Evolutionary conservation across 176 grass and related monocot species (phyloP).

Genomic region (Pontederia crassipes): DNA sequence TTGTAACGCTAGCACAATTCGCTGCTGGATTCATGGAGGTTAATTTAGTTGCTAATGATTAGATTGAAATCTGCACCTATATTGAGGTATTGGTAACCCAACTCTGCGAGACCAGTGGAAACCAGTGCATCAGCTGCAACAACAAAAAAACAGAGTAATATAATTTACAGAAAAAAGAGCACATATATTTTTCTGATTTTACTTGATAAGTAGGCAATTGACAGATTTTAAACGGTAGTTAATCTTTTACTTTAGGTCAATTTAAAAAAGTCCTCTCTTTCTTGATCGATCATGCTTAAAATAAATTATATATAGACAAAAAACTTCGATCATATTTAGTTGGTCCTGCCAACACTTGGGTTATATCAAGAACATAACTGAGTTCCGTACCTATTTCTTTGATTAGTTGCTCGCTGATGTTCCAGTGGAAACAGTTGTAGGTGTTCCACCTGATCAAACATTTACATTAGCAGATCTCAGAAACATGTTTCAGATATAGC

Average conservation of each 20-base stretch:
- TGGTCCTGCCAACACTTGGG: not conserved
- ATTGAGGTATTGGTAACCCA: conserved; percentile 81
- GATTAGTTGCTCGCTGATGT: conserved; percentile 54
- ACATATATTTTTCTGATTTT: not conserved
- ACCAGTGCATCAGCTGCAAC: conserved; percentile 85
- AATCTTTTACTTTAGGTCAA: too few relatives aligned
- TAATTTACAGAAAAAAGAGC: not conserved
- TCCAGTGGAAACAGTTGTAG: conserved; percentile 82
- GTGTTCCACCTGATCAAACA: conserved; percentile 69
- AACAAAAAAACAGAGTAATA: not conserved
- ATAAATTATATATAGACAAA: too few relatives aligned
- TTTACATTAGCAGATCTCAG: not conserved
- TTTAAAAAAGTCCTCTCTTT: too few relatives aligned
- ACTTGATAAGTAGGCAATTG: not conserved
- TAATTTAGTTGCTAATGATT: not conserved
- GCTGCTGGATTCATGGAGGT: not conserved
- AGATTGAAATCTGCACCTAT: conserved; percentile 35
- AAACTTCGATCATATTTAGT: too few relatives aligned
- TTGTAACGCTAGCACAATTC: not conserved
- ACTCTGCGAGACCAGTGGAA: conserved; percentile 49
- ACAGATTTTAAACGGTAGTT: too few relatives aligned
- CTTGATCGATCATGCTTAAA: too few relatives aligned
- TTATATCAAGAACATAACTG: not conserved
- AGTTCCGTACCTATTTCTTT: conserved; percentile 47
- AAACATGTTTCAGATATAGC: not conserved